Percentiles rank a stretch among this genome's conserved stretches.
phyloP scores from a whole-genome alignment of 169 alveolate genomes.

The Blepharisma undulans region DNA sequence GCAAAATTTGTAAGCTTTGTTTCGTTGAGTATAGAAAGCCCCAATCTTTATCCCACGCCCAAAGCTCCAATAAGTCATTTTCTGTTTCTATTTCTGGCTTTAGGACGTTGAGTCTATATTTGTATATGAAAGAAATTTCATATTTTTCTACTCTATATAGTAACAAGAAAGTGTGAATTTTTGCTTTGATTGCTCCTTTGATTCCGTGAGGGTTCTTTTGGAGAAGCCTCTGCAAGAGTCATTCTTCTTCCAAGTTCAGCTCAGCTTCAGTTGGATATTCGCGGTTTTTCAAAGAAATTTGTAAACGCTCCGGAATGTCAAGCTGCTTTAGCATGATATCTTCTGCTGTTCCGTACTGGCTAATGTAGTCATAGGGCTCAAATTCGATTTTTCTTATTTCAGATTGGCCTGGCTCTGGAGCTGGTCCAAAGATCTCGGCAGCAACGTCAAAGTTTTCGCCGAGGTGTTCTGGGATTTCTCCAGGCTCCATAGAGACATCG shows the following conservation, averaged over 20 bases:
- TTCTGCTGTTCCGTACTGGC: neutral
- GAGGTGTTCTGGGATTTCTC: neutral
- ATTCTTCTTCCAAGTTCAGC: neutral
- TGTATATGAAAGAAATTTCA: constrained; percentile 4
- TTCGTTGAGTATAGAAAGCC: neutral
- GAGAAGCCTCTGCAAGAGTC: neutral
- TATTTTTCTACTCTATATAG: neutral
- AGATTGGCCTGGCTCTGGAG: neutral
- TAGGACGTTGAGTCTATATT: neutral
- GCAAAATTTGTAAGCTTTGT: neutral
- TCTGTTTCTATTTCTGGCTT: neutral
- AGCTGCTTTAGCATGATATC: neutral
- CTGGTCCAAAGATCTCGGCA: neutral
- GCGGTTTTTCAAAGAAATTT: neutral
- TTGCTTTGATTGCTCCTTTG: neutral
- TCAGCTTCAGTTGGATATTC: neutral
- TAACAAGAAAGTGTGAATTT: neutral
- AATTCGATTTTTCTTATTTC: neutral
- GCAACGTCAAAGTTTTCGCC: neutral
- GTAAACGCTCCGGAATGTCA: constrained; percentile 31
- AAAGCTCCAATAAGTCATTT: neutral
- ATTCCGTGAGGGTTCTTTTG: neutral
- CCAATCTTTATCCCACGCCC: constrained; percentile 1
- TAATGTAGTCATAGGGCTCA: neutral
- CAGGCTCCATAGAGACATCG: neutral